Evolutionary conservation across 208 protist genomes (phyloP), one percentile per base, ranked within the genome.

Genomic region (Trypanosoma theileri): DNA sequence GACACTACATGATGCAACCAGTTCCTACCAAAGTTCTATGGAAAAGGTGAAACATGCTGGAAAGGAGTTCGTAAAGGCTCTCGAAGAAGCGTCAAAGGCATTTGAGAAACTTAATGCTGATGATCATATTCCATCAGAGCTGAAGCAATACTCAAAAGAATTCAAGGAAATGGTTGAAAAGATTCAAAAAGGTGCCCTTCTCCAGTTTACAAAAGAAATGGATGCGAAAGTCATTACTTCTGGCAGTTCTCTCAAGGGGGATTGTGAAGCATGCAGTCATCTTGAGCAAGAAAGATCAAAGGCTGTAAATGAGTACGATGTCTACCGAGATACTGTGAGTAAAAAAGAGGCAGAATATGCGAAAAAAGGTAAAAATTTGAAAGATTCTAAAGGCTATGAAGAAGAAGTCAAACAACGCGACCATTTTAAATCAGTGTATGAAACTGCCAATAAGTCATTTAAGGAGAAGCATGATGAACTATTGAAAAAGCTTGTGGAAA

Each of bases 261-360:
- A 82, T 46, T 80, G 84, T 48, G 69, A 81, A 19, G 77, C 88
- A 69, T 88, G 80, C 66, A 56, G 48, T 24, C 72, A 71, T 54
- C 69, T 85, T 51, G 81, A 86, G 19, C 51, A 45, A n/a, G 69
- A 80, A 40, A 72, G 85, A 50, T 76, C 63, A 42, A 84, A 79
- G 53, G 7, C 75, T 26, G 82, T 85, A 76, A 57, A 75, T 26
- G 70, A 88, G 69, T 91, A 84, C 59, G 80, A 88, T 71, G 54
- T 77, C 8, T 84, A 91, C 67, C 71, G 82, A 56, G 62, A 80
- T 12, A 63, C 83, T 45, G 82, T 86, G 28, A 9, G 31, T 13
- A 84, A 88, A 48, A 85, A 85, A 50, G 80, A 88, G 41, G 45
- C 42, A 4, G 69, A 84, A 57, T 86, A 88, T 66, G 40, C 57